Base-by-base conservation (phyloP, 495 filamentous ascomycete genomes). In the Hypoxylon rickii region DNA sequence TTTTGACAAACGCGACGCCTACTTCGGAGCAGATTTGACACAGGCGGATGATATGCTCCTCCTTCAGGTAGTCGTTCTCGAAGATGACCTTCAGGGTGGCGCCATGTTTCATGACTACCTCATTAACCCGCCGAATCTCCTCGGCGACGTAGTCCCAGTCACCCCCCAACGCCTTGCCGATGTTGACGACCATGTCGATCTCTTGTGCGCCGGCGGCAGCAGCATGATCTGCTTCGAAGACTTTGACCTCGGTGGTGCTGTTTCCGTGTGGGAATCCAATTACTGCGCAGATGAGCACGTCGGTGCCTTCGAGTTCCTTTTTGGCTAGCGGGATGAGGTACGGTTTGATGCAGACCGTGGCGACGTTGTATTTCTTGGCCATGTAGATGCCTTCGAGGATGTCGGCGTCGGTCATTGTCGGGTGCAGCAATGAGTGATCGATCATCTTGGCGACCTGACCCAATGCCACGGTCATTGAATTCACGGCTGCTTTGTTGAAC, bases 361-460 rank as follows among this genome's bases (percentile, higher is more conserved):
- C 82, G n/a, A 84, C 79, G 32, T 73, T 63, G 63, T 77, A 65
- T 10, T 72, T 67, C 21, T 70, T 74, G 26, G 74, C 68, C 41
- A 79, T 72, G 29, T 73, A 53, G 2, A 85, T 73, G 2, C 81
- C 83, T 11, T 69, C 58, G 10, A 66, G 45, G 58, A 84, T 72
- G 12, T 81, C 77, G 11, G 55, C 59, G 61, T 84, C 81, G 36
- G 82, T 83, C 73, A 83, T 76, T 19, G 76, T 80, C 11, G 81
- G 83, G 57, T 84, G 79, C 2, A 85, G 73, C 22, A 86, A 74
- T 36, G 79, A 84, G 64, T 85, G 81, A 64, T 85, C 83, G 62
- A 85, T 84, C 63, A 73, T 72, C 51, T 83, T 82, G 53, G 83
- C 79, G 17, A 84, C 63, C 45, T 81, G 74, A n/a, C n/a, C n/a